A percentile compares a stretch with the other conserved stretches of the same genome.
These are phyloP conservation scores for Zygotorulaspora sp. DNA, from an alignment of 805 yeast species.

Conservation along the genomic window DNA sequence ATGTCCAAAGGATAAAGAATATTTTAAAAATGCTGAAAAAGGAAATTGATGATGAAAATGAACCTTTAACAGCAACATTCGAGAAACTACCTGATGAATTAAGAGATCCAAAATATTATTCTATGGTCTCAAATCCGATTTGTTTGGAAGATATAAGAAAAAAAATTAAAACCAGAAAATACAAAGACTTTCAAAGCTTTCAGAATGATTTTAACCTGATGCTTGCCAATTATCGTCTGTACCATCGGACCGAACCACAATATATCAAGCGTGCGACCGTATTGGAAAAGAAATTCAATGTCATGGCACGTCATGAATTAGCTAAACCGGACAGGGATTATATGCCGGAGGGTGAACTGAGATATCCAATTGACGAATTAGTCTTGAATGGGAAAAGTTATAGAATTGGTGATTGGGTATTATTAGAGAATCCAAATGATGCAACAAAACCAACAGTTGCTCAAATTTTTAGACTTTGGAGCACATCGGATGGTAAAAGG, in stretches of 20 bases:
- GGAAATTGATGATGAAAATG: slow-evolving; percentile 50
- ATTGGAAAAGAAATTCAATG: slow-evolving; percentile 58
- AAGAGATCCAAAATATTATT: slow-evolving; percentile 43
- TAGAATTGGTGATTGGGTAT: slow-evolving; percentile 92
- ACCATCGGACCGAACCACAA: slow-evolving; percentile 53
- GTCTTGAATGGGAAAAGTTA: slow-evolving; percentile 67
- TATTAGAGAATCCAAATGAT: slow-evolving; percentile 82
- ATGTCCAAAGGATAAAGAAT: slow-evolving; percentile 86
- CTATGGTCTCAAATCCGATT: slow-evolving; percentile 53
- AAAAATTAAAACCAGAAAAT: slow-evolving; percentile 80
- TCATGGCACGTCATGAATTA: slow-evolving; percentile 61
- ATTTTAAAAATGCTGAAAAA: slow-evolving; percentile 77
- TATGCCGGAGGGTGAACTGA: slow-evolving; percentile 53
- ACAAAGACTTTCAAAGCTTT: slow-evolving; percentile 69
- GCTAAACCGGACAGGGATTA: slow-evolving; percentile 78
- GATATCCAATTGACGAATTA: slow-evolving; percentile 76
- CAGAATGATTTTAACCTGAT: slow-evolving; percentile 71
- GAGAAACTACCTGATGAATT: slow-evolving; percentile 77
- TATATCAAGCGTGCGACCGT: slow-evolving; percentile 57
- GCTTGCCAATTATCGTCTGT: slow-evolving; percentile 68
- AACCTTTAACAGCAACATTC: slow-evolving; percentile 56
- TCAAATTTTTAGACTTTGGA: slow-evolving; percentile 91
- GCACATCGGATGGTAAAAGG: slow-evolving; percentile 67
- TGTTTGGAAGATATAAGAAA: slow-evolving; percentile 70
- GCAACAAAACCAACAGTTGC: slow-evolving; percentile 86